Evolutionary conservation across 805 yeast species (phyloP), one percentile per base, ranked within the genome.

Genomic region (Zygosaccharomyces bisporus): DNA sequence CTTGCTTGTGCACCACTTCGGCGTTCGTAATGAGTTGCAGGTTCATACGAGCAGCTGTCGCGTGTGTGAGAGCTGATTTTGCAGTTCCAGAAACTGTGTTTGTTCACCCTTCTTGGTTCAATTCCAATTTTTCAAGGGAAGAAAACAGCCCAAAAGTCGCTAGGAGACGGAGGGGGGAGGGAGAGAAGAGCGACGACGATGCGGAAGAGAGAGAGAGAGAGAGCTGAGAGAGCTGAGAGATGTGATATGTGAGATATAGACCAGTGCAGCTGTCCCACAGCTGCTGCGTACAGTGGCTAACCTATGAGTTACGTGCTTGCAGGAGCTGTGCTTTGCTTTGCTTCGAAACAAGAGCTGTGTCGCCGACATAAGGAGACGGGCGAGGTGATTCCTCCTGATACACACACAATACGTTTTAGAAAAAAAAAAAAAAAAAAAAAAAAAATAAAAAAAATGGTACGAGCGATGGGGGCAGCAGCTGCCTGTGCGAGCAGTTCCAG

Each of bases 1-100:
- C 67, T 52, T 58, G 61, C 51, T 62, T 60, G 41, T 56, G 58
- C 25, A 60, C 66, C 50, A 58, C 35, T 29, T 39, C 49, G 33
- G 40, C 49, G 53, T 58, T 59, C 55, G 59, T 56, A 46, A 45
- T 32, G 18, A 44, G 30, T 42, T 48, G 47, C 27, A 53, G 51
- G 43, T 50, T 55, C 56, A 53, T 56, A 21, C 24, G 45, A 34
- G 25, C 25, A 34, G 23, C 25, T 34, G 37, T 34, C 23, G 37
- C 37, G 4, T 34, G 14, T 27, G 14, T n/a, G 31, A 6, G 10
- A 27, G 31, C 31, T 27, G n/a, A 7, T 27, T 27, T 27, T 27
- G 31, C 10, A 27, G 31, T 27, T 14, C 31, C 31, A 12, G 13
- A n/a, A 27, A 7, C n/a, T 13, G 16, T 7, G 4, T 27, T 27